phyloP scores from a whole-genome alignment of 345 rosid species.

The Salix udensis region DNA sequence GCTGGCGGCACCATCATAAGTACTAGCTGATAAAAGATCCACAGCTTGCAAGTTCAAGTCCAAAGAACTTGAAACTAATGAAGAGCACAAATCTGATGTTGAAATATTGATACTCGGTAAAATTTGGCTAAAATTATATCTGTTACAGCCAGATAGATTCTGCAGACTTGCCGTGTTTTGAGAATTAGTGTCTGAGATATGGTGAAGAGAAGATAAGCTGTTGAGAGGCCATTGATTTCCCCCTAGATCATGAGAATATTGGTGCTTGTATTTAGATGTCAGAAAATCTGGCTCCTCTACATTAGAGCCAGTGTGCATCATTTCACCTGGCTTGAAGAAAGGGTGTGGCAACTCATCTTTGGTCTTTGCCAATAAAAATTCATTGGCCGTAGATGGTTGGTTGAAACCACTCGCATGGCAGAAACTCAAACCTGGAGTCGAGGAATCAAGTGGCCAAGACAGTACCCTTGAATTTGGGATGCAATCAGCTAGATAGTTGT shows the following conservation, averaged over 20 bases:
- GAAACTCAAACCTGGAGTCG: constrained; percentile 8
- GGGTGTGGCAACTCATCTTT: constrained; percentile 28
- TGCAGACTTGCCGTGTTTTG: background rate
- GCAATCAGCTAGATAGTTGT: background rate
- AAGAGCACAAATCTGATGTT: constrained; percentile 18
- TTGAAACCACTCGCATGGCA: background rate
- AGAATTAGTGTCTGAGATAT: background rate
- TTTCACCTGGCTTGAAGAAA: constrained; percentile 25
- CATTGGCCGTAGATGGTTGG: constrained; percentile 17
- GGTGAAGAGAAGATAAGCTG: constrained; percentile 19
- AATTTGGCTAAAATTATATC: constrained; percentile 17
- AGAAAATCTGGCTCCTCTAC: constrained; percentile 1
- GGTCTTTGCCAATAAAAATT: constrained; percentile 17
- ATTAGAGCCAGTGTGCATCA: background rate
- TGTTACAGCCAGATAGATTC: background rate
- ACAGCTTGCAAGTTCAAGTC: constrained; percentile 27
- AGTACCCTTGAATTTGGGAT: constrained; percentile 18
- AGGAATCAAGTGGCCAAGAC: constrained; percentile 9
- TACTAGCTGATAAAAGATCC: constrained; percentile 14
- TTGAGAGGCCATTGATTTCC: constrained; percentile 7
- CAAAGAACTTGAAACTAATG: constrained; percentile 26
- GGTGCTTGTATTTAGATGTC: constrained; percentile 3
- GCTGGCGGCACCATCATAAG: constrained; percentile 11
- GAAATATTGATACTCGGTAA: constrained; percentile 20
- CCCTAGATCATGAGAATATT: background rate